phyloP scores from a whole-genome alignment of 768 basidiomycete genomes.

The Lactarius psammicola region DNA sequence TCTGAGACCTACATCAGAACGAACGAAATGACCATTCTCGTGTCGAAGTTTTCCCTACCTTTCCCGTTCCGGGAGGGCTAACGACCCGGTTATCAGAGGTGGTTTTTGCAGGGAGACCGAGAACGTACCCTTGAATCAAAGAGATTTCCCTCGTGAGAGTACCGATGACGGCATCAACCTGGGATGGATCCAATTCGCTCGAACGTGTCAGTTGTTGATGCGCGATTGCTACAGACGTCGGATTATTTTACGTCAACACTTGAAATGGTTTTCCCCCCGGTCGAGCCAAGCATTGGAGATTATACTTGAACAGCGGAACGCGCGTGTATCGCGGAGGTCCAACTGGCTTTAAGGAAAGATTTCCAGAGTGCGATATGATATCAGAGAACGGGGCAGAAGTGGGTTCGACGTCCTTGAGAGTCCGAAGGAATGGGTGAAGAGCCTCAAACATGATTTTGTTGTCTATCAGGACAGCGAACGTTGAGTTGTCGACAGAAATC shows the following conservation, averaged over 20 bases:
- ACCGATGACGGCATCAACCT: slow-evolving; percentile 66
- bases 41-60: slow-evolving; percentile 40
- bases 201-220: slow-evolving; percentile 43
- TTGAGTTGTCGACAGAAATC: slow-evolving; percentile 31
- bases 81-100: neutral
- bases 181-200: slow-evolving; percentile 66
- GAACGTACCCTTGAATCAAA: slow-evolving; percentile 66
- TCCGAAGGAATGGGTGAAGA: slow-evolving; percentile 25
- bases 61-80: slow-evolving; percentile 78
- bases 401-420: slow-evolving; percentile 25
- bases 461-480: slow-evolving; percentile 24
- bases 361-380: slow-evolving; percentile 7
- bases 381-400: slow-evolving; percentile 22
- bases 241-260: slow-evolving; percentile 44
- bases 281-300: slow-evolving; percentile 49
- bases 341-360: slow-evolving; percentile 3
- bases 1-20: slow-evolving; percentile 7
- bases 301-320: slow-evolving; percentile 53
- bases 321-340: slow-evolving; percentile 15
- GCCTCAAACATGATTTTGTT: slow-evolving; percentile 27
- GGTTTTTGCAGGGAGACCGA: neutral
- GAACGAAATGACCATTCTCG: too few relatives aligned
- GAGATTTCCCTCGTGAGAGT: slow-evolving; percentile 57
- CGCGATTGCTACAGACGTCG: slow-evolving; percentile 46
- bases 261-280: slow-evolving; percentile 36